A percentile compares a stretch with the other conserved stretches of the same genome.
Conservation (phyloP, 1,284 basidiomycete genomes). For the Amylostereum chailletii region DNA sequence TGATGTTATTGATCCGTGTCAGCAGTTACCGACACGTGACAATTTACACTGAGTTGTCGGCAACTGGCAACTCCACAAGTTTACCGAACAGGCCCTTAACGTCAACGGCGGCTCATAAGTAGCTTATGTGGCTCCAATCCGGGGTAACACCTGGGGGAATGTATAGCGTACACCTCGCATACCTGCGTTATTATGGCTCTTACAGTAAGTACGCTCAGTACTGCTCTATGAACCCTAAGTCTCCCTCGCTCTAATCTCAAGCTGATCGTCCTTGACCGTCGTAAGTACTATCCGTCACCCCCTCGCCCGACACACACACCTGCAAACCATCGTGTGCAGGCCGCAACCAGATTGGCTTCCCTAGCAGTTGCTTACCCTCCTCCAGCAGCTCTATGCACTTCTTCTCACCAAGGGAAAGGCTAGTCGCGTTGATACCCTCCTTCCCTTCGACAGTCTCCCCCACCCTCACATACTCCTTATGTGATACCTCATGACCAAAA, state of each 20-base stretch:
- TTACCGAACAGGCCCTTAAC: too few species aligned
- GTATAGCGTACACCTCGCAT: too few species aligned
- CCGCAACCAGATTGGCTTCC: slow-evolving; percentile 41
- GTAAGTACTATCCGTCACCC: slow-evolving; percentile 45
- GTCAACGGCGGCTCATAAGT: too few species aligned
- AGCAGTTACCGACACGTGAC: too few species aligned
- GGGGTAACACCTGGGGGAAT: background rate
- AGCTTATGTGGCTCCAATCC: too few species aligned
- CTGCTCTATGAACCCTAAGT: too few species aligned
- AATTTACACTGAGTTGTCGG: too few species aligned
- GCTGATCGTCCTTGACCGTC: background rate
- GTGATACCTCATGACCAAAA: slow-evolving; percentile 59
- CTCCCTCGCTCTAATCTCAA: too few species aligned
- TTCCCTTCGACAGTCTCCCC: slow-evolving; percentile 40
- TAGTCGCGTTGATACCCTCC: slow-evolving; percentile 14
- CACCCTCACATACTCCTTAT: slow-evolving; percentile 59
- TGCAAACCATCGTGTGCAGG: slow-evolving; percentile 66
- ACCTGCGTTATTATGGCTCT: too few species aligned
- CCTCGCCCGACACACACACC: slow-evolving; percentile 33
- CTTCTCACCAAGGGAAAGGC: slow-evolving; percentile 30
- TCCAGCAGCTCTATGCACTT: slow-evolving; percentile 36
- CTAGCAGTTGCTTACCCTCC: slow-evolving; percentile 24
- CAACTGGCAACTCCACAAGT: too few species aligned
- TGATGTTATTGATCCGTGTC: too few species aligned
- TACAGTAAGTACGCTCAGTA: too few species aligned